These are phyloP conservation scores for Mortierella antarctica DNA, from an alignment of 192 early-diverging fungal genomes.

Conservation along the genomic window DNA sequence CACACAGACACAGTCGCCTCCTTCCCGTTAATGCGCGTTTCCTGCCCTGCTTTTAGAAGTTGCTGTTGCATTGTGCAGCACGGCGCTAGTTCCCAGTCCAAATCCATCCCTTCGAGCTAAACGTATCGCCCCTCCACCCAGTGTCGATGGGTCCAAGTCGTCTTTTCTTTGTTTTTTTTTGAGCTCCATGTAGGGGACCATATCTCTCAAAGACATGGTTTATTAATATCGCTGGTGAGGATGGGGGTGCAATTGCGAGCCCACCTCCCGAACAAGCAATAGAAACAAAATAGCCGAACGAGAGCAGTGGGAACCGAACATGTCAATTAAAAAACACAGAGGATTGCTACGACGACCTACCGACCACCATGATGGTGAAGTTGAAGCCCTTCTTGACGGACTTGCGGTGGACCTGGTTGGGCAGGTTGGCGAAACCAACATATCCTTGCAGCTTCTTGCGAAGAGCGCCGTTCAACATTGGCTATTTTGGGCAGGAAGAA, in stretches of 20 bases:
- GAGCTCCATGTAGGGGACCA: background rate
- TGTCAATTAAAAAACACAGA: background rate
- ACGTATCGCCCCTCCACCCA: no score
- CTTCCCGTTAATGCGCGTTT: no score
- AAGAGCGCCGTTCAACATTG: constrained; percentile 43
- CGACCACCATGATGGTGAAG: constrained; percentile 97
- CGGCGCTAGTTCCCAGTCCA: no score
- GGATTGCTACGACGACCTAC: constrained; percentile 57
- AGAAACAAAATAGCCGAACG: constrained; percentile 6
- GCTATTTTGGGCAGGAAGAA: constrained; percentile 2
- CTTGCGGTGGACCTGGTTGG: constrained; percentile 95
- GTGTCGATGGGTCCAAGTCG: no score
- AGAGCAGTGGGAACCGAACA: background rate
- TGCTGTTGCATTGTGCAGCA: no score
- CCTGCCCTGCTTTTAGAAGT: no score
- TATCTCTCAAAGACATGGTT: constrained; percentile 18
- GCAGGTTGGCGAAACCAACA: constrained; percentile 94
- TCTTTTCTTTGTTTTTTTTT: no score
- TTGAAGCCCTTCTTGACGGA: constrained; percentile 95
- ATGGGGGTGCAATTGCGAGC: constrained; percentile 36
- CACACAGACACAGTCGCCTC: no score
- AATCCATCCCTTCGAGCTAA: no score
- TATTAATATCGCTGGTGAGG: constrained; percentile 21
- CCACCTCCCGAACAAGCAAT: constrained; percentile 28
- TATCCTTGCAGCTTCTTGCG: constrained; percentile 60